Conservation (phyloP, 306 rosid species). For the Pyrus betulifolia region DNA sequence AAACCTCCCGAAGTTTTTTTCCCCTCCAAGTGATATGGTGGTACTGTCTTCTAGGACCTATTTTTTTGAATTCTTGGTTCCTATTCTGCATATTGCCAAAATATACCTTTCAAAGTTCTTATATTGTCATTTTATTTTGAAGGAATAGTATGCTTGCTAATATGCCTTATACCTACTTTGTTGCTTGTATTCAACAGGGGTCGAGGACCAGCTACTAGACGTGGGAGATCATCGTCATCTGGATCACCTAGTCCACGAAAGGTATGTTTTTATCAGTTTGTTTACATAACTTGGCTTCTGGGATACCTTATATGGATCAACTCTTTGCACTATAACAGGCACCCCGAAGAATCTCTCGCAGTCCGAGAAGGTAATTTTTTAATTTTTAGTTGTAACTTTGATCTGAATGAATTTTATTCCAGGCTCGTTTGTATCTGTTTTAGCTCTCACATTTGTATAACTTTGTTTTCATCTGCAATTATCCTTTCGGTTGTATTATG, state of each 20-base stretch:
- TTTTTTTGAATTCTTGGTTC: not conserved
- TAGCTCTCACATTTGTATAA: not conserved
- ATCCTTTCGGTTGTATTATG: not conserved
- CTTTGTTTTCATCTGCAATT: not conserved
- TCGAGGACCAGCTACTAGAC: slow-evolving; percentile 58
- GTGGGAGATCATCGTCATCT: slow-evolving; percentile 88
- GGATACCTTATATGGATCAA: slow-evolving; percentile 2
- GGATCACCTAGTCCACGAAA: slow-evolving; percentile 90
- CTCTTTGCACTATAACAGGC: slow-evolving; percentile 33
- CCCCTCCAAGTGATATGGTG: not conserved
- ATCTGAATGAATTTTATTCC: not conserved
- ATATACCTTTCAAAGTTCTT: not conserved
- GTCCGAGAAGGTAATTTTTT: slow-evolving; percentile 66
- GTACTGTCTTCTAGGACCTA: not conserved
- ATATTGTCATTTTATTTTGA: not conserved
- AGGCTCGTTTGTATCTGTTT: not conserved
- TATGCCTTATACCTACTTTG: not conserved
- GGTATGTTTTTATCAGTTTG: slow-evolving; percentile 35
- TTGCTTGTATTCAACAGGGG: slow-evolving; percentile 46
- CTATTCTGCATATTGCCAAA: not conserved
- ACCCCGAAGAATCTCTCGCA: slow-evolving; percentile 57
- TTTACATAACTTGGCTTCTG: slow-evolving; percentile 3
- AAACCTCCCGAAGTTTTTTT: not conserved
- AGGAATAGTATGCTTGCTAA: not conserved
- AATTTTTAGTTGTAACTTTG: not conserved